phyloP scores from a whole-genome alignment of 1,139 yeast genomes.

The Hanseniaspora uvarum region DNA sequence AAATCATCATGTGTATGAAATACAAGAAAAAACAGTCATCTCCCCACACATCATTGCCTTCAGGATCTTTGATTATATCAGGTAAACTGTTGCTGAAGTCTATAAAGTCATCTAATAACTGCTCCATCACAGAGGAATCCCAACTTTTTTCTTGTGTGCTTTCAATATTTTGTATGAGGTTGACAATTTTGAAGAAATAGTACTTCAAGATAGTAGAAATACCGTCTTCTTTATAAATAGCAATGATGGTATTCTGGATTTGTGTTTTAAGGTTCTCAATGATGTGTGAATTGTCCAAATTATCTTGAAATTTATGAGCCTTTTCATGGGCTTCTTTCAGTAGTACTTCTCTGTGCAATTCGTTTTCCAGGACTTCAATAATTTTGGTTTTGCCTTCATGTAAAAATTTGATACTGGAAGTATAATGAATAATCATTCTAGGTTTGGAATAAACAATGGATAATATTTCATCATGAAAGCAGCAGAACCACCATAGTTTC shows the following conservation, averaged over 20 bases:
- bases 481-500: constrained; percentile 21
- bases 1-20: constrained; percentile 5
- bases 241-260: constrained; percentile 4
- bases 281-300: background rate
- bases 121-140: constrained; percentile 1
- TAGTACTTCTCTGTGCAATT: constrained; percentile 1
- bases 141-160: background rate
- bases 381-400: constrained; percentile 12
- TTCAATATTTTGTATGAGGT: constrained; percentile 5
- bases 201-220: constrained; percentile 5
- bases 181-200: constrained; percentile 11
- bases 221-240: constrained; percentile 16
- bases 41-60: background rate
- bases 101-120: background rate
- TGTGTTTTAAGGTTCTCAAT: constrained; percentile 11
- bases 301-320: background rate
- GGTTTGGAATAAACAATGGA: constrained; percentile 19
- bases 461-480: constrained; percentile 18
- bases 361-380: constrained; percentile 12
- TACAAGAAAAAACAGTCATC: constrained; percentile 15
- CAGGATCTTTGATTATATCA: constrained; percentile 1
- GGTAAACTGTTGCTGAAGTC: constrained; percentile 13
- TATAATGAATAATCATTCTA: constrained; percentile 20
- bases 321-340: background rate
- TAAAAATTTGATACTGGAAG: constrained; percentile 18